Evolutionary conservation across 148 eudicot species (phyloP).

Genomic region (Rhododendron molle): DNA sequence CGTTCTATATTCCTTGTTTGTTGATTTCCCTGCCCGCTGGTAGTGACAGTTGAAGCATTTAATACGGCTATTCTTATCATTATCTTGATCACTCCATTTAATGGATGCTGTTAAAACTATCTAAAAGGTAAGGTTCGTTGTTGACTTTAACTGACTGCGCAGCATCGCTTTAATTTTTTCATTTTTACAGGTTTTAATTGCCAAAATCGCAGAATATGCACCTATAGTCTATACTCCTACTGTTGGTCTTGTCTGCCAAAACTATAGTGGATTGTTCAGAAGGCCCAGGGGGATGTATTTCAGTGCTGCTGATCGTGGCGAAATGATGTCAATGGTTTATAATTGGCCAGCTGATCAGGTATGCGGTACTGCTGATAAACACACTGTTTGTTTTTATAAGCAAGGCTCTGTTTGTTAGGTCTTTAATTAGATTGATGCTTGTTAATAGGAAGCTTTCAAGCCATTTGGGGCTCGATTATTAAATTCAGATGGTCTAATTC

Average conservation of each 20-base stretch:
- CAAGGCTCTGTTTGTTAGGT: neutral
- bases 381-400: neutral
- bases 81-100: neutral
- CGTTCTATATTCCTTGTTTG: neutral
- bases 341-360: slow-evolving; percentile 99
- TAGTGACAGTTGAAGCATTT: neutral
- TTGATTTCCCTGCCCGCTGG: neutral
- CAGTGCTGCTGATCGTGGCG: slow-evolving; percentile 93
- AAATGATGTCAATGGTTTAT: slow-evolving; percentile 99
- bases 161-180: neutral
- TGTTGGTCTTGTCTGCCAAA: slow-evolving; percentile 95
- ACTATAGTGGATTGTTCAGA: slow-evolving; percentile 90
- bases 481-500: neutral
- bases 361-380: slow-evolving; percentile 1
- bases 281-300: slow-evolving; percentile 98
- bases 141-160: too few species aligned
- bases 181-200: slow-evolving; percentile 69
- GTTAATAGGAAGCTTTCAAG: neutral
- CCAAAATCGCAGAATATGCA: slow-evolving; percentile 93
- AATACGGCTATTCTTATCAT: neutral
- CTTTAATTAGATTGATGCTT: neutral
- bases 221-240: slow-evolving; percentile 97
- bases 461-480: neutral
- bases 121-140: neutral
- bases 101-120: neutral